Percentiles rank a stretch among this genome's conserved stretches.
Evolutionary conservation across 2,329 filamentous ascomycete genomes (phyloP).

Genomic region (Cercospora zeina): DNA sequence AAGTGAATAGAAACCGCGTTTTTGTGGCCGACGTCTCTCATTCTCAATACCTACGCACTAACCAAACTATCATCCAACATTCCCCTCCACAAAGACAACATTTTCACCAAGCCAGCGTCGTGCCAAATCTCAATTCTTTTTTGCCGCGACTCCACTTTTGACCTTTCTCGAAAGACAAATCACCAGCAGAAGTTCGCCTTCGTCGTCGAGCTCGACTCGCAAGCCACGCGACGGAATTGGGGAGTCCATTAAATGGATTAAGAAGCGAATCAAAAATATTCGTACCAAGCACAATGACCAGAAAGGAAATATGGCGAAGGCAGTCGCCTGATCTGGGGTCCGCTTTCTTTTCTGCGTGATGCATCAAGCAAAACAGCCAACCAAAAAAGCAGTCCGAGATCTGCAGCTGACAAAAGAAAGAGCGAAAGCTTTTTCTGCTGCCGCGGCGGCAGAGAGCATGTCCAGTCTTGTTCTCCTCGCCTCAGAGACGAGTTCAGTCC

Average conservation of each 20-base stretch:
- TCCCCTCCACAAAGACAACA: constrained; percentile 22
- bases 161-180: constrained; percentile 2
- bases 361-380: constrained; percentile 18
- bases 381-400: constrained; percentile 8
- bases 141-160: constrained; percentile 5
- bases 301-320: constrained; percentile 32
- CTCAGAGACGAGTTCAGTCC: constrained; percentile 16
- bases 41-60: constrained; percentile 22
- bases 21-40: constrained; percentile 22
- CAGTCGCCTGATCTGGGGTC: constrained; percentile 31
- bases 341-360: constrained; percentile 7
- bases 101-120: constrained; percentile 20
- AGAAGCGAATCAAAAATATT: constrained; percentile 18
- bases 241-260: constrained; percentile 12
- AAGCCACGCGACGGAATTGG: constrained; percentile 21
- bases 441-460: constrained; percentile 16
- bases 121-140: constrained; percentile 18
- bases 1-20: background rate
- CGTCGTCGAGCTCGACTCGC: constrained; percentile 19
- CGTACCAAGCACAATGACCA: constrained; percentile 12
- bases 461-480: constrained; percentile 19
- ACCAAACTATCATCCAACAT: constrained; percentile 17
- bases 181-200: constrained; percentile 14
- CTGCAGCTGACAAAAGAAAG: constrained; percentile 20
- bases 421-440: constrained; percentile 7